These are phyloP conservation scores for Hygrophila difformis DNA, from an alignment of 257 asterid genomes.

Conservation along the genomic window DNA sequence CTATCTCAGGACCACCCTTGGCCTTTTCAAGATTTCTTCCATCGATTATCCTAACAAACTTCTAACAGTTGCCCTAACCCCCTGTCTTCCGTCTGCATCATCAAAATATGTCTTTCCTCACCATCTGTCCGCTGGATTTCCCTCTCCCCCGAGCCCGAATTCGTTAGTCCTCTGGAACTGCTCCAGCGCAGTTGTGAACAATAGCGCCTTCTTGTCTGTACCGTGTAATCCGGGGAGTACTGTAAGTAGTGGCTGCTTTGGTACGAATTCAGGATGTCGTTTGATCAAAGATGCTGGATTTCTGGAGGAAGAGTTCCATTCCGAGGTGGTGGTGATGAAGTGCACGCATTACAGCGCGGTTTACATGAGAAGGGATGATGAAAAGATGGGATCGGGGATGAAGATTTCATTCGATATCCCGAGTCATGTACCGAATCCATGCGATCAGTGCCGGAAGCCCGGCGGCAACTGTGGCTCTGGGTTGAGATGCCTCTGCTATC, in stretches of 20 bases:
- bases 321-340: slow-evolving; percentile 23
- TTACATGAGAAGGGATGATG: slow-evolving; percentile 10
- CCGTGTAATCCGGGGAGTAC: slow-evolving; percentile 13
- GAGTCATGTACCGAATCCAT: slow-evolving; percentile 53
- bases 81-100: slow-evolving; percentile 26
- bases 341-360: slow-evolving; percentile 39
- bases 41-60: slow-evolving; percentile 32
- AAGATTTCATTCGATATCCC: slow-evolving; percentile 46
- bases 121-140: slow-evolving; percentile 36
- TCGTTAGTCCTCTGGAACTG: slow-evolving; percentile 36
- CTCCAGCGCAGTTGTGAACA: not conserved
- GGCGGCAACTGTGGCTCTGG: slow-evolving; percentile 55
- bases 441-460: slow-evolving; percentile 45
- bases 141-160: slow-evolving; percentile 24
- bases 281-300: slow-evolving; percentile 20
- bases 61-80: slow-evolving; percentile 29
- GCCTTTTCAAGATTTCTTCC: slow-evolving; percentile 35
- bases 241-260: not conserved
- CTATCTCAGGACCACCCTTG: slow-evolving; percentile 39
- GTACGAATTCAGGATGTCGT: slow-evolving; percentile 20
- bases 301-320: slow-evolving; percentile 18
- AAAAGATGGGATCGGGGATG: slow-evolving; percentile 24
- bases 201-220: not conserved
- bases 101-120: slow-evolving; percentile 28
- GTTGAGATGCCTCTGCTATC: slow-evolving; percentile 62